Evolutionary conservation across 164 flowering plant species (phyloP), one percentile per base, ranked within the genome.

Genomic region (Amborella trichopoda): DNA sequence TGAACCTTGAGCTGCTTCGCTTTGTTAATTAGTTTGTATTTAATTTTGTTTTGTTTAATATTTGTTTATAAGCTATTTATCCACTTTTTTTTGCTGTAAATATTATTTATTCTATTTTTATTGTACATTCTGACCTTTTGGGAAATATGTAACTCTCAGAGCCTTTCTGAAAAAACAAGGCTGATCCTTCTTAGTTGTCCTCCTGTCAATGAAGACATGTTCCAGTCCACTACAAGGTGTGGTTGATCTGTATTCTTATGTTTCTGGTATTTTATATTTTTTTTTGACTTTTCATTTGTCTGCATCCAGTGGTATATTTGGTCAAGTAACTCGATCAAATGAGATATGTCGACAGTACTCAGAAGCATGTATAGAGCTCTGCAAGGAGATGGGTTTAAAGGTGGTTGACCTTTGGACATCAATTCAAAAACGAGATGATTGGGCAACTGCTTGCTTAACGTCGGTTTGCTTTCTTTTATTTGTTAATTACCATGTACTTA

Each of bases 401-500:
- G 90, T 65, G 8, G 53, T 91, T 54, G 86, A 87, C 72, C 83
- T 91, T 40, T 84, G 70, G 60, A 68, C 66, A 53, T 87, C 94
- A 33, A 38, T 91, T 40, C 96, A 82, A 64, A 68, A 65, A 48
- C 63, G 57, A 60, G 75, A 73, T 53, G 71, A 76, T 43, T 87
- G 96, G 99, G 34, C 21, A 53, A 65, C 52, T 44, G 59, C 64
- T 55, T 91, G 90, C 65, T 84, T 87, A 47, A 80, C 77, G 98
- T 90, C 67, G 74, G 93, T 68, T 20, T 41, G n/a, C n/a, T n/a
- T n/a, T n/a, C n/a, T n/a, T n/a, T n/a, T n/a, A n/a, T n/a, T n/a
- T n/a, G n/a, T n/a, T n/a, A n/a, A n/a, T n/a, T n/a, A n/a, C n/a
- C n/a, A n/a, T n/a, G n/a, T n/a, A n/a, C n/a, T n/a, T n/a, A n/a